Base-by-base conservation (phyloP, 78 protist species). In the Polysphondylium violaceum region DNA sequence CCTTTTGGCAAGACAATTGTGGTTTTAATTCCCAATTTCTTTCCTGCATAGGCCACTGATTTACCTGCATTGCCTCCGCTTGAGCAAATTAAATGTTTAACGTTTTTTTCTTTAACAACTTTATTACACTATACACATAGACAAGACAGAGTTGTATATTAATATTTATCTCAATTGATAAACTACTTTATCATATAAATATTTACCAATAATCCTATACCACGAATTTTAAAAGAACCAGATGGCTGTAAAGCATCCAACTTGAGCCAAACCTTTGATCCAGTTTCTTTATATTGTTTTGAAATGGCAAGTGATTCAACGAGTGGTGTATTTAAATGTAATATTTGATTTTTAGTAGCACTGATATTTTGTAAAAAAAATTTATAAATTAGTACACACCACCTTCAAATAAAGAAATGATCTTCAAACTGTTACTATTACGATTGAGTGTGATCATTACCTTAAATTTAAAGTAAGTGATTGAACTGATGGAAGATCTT, bases 21-120 rank as follows among this genome's bases (percentile, higher is more conserved):
- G 14, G 92, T 75, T 35, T 69, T 71, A 31, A 86, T 69, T 14
- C 79, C 87, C 21, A 92, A 68, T 43, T 19, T 43, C 19, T 88
- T 44, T 4, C 90, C 95, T 21, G 76, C 83, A 58, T 78, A 73
- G 16, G 95, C 92, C 1, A 56, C 87, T 6, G 88, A 72, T 31
- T 51, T 74, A 8, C 95, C 95, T 17, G 95, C 95, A 68, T 92
- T 92, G 9, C 95, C 95, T 16, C 95, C 95, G 12, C 74, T 51
- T 25, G 89, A 77, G 47, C 79, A 76, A 27, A 92, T 68, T 38
- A 92, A 73, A 73, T 87, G 93, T 33, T 71, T 86, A 29, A 29
- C 74, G 6, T 60, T 44, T 29, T 68, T 53, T 41, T 69, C 59
- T 19, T 35, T 73, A 2, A 86, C 77, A 36, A 63, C 74, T 33